Base-by-base conservation (phyloP, 2,329 filamentous ascomycete species). In the Hortaea sp. region DNA sequence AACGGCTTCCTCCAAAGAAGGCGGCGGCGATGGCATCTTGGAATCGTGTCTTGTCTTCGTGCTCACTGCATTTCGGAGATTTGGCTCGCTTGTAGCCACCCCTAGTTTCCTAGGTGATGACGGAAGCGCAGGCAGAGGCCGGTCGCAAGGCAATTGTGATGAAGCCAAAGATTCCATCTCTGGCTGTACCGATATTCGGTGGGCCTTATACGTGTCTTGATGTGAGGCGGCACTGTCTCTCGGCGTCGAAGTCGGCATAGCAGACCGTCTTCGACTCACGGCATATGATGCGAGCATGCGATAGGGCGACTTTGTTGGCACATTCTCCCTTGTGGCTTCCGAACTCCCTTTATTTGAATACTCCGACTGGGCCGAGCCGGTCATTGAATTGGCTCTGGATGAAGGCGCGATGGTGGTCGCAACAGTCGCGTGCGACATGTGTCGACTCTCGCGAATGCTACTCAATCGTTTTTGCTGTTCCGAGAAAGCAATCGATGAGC, bases 401-500 rank as follows among this genome's bases (percentile, higher is more conserved):
- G 20, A 20, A 20, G 20, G 20, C 5, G 56, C 61, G 34, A 39
- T 43, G 6, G 51, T 51, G 6, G 50, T 48, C 28, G 44, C 49
- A 3, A 45, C 31, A 5, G 60, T 60, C n/a, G 56, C 52, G 28
- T 57, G 53, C 7, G 60, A 62, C n/a, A 54, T 57, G n/a, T 59
- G 53, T 11, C 52, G 51, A 46, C 58, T 63, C 29, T 54, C 56
- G 5, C 57, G 58, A 6, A 61, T 44, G 32, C 51, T 59, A 42
- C 57, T 55, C 6, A 61, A 52, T 29, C 54, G 48, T 5, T 56
- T 54, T 43, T 59, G 56, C 3, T 61, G 55, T 6, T 56, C 51
- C 13, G 60, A 60, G 7, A 38, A 38, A 1, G 53, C 53, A 7
- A 43, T 46, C 2, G 58, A 60, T 3, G 58, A 63, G 32, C 39